These are phyloP conservation scores for Salix suchowensis DNA, from an alignment of 345 rosid species.

Conservation along the genomic window DNA sequence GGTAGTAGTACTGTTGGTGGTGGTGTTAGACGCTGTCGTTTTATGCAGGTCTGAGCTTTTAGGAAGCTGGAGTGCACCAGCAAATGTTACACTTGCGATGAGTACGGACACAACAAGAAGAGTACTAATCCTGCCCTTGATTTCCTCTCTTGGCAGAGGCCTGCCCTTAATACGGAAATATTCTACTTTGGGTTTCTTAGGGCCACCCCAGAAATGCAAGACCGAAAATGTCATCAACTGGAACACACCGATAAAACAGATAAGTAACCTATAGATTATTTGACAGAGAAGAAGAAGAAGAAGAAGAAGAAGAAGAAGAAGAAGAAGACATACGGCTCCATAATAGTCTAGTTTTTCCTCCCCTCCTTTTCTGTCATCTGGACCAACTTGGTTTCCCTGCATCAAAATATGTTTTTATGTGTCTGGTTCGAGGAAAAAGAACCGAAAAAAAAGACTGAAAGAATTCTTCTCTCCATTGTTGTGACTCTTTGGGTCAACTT, in stretches of 20 bases:
- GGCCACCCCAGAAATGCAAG: background rate
- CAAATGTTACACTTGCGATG: slow-evolving; percentile 18
- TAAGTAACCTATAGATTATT: background rate
- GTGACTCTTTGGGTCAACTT: background rate
- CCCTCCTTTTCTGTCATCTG: too few relatives aligned
- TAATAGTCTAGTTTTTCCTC: too few relatives aligned
- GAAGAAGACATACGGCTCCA: too few relatives aligned
- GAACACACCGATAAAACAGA: background rate
- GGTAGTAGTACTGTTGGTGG: background rate
- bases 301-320: too few relatives aligned
- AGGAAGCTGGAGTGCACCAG: slow-evolving; percentile 11
- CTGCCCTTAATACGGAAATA: background rate
- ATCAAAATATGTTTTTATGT: too few relatives aligned
- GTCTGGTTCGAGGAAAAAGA: too few relatives aligned
- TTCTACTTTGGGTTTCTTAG: background rate
- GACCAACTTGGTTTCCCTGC: too few relatives aligned
- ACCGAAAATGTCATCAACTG: background rate
- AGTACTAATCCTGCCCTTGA: slow-evolving; percentile 11
- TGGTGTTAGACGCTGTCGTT: too few relatives aligned
- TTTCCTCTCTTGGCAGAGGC: background rate
- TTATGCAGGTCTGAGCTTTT: accelerated
- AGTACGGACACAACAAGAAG: slow-evolving; percentile 23
- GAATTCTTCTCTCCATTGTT: background rate
- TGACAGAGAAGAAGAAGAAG: background rate
- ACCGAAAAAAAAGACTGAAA: background rate